Evolutionary conservation across 176 grass and related monocot genomes (phyloP), one percentile per base, ranked within the genome.

Genomic region (Hyparrhenia diplandra): DNA sequence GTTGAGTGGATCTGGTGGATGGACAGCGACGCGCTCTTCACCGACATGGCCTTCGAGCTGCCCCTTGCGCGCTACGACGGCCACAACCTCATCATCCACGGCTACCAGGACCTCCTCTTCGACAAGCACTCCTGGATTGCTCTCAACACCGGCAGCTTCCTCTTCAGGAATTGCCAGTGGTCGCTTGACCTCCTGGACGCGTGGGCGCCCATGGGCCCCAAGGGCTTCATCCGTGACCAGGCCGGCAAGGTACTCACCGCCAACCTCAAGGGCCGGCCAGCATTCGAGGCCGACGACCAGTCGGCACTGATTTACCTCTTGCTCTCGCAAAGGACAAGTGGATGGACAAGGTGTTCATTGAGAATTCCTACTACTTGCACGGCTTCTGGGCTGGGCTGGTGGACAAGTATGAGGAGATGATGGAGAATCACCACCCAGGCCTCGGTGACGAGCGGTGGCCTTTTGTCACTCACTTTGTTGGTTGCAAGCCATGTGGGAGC

Each of bases 1-100:
- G 73, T 93, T 5, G 90, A 97, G 88, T 98, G 95, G 95, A 90
- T 98, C 88, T 98, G 95, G 95, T 98, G 95, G 95, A 89, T 98
- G 92, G 95, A 98, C 87, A 98, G 88, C 71, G 95, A 94, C 69
- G 92, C 92, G 11, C 84, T 98, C 64, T 94, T 98, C 84, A 98
- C 95, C 21, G 92, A 98, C 90, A 98, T 98, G 95, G 88, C 92
- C 8, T 98, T 98, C 54, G 86, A 98, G 82, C 85, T 98, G 52
- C 95, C 89, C 1, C 86, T 98, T 6, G 8, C 29, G 18, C 90
- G 86, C 54, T 98, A 98, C 30, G 71, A 88, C 4, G 46, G 25
- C 4, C 95, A 83, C 66, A 98, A 94, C 80, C 95, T 98, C 68
- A 80, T 98, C 71, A 92, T 98, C 68, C 95, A 98, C 57, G 95